phyloP scores from a whole-genome alignment of 2,329 filamentous ascomycete genomes.

The Hortaea werneckii region DNA sequence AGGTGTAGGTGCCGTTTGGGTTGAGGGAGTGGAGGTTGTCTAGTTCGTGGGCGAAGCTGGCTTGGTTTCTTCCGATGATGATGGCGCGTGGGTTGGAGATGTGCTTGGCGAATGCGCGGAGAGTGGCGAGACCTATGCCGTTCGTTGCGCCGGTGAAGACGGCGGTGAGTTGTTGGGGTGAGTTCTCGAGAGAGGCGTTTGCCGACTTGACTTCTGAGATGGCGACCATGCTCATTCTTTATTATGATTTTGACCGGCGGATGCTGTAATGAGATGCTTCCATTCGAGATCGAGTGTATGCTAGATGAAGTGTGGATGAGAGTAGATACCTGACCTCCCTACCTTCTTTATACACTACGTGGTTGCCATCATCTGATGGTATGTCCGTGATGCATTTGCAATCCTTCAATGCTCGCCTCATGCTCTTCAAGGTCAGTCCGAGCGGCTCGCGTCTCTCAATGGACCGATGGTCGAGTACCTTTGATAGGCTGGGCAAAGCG shows the following conservation, averaged over 20 bases:
- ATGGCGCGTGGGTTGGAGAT: constrained; percentile 10
- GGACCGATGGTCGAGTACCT: too few relatives aligned
- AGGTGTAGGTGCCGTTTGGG: constrained; percentile 7
- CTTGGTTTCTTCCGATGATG: constrained; percentile 12
- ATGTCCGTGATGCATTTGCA: too few relatives aligned
- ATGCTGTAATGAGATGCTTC: neutral
- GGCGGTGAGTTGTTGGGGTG: constrained; percentile 8
- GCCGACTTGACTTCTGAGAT: constrained; percentile 6
- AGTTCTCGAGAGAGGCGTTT: constrained; percentile 4
- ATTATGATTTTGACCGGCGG: neutral
- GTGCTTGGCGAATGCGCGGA: constrained; percentile 11
- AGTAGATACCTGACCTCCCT: too few relatives aligned
- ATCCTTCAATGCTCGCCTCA: too few relatives aligned
- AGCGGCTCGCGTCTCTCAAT: too few relatives aligned
- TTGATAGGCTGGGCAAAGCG: too few relatives aligned
- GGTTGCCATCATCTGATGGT: too few relatives aligned
- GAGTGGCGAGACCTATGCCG: constrained; percentile 15
- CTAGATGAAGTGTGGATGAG: too few relatives aligned
- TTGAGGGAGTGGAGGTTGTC: constrained; percentile 5
- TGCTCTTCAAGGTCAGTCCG: too few relatives aligned
- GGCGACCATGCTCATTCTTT: too few relatives aligned
- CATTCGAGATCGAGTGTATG: too few relatives aligned
- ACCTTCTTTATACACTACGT: too few relatives aligned
- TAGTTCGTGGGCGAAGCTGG: constrained; percentile 6
- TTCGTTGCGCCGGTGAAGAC: constrained; percentile 16